A percentile compares a stretch with the other conserved stretches of the same genome.
Conservation (phyloP, 2,329 filamentous ascomycete species). For the Rhynchosporium graminicola region DNA sequence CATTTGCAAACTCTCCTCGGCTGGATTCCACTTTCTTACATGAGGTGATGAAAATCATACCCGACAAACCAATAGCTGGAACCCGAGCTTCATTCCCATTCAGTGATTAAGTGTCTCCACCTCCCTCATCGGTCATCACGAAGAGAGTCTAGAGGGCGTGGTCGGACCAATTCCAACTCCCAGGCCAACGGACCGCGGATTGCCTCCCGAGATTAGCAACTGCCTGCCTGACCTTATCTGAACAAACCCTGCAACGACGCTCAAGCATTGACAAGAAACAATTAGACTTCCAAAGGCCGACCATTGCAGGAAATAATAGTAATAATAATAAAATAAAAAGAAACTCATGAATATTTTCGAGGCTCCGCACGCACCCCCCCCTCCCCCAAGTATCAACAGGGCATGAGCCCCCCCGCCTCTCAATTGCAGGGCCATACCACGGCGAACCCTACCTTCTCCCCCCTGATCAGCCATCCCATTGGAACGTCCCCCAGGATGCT, state of each 20-base stretch:
- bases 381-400: conserved; percentile 1
- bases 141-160: conserved; percentile 1
- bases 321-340: background rate
- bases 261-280: conserved; percentile 7
- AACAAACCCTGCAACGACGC: conserved; percentile 12
- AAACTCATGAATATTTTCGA: background rate
- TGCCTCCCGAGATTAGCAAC: conserved; percentile 15
- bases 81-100: conserved; percentile 6
- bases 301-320: background rate
- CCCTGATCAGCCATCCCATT: conserved; percentile 13
- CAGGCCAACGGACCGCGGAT: conserved; percentile 17
- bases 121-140: conserved; percentile 8
- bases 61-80: conserved; percentile 12
- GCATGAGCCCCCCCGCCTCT: conserved; percentile 11
- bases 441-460: background rate
- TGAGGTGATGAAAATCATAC: background rate
- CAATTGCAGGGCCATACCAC: background rate
- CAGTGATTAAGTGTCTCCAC: background rate
- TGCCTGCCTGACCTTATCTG: conserved; percentile 1
- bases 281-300: background rate
- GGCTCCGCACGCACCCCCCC: background rate
- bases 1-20: background rate
- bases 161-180: conserved; percentile 7
- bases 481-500: background rate
- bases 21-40: background rate